Conservation (phyloP, 495 filamentous ascomycete species). For the Aspergillus nidulans region DNA sequence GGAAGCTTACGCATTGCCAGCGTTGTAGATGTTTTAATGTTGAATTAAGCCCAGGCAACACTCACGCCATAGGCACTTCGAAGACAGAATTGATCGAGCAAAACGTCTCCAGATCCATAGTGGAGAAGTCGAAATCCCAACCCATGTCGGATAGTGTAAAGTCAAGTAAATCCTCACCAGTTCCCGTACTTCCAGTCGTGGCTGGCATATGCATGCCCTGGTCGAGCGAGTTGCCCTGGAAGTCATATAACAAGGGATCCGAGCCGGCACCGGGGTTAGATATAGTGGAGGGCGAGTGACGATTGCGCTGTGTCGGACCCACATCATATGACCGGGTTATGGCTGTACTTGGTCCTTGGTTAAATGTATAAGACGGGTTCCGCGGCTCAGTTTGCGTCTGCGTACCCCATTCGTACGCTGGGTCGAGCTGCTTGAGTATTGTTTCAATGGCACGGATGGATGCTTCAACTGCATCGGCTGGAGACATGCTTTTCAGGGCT, state of each 20-base stretch:
- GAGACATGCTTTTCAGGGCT: slow-evolving; percentile 28
- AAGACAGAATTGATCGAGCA: slow-evolving; percentile 32
- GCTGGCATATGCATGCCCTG: slow-evolving; percentile 20
- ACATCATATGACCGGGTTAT: not conserved
- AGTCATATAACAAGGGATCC: slow-evolving; percentile 14
- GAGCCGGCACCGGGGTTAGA: too few relatives aligned
- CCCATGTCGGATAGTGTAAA: slow-evolving; percentile 43
- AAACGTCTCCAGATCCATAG: slow-evolving; percentile 42
- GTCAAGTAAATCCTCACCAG: slow-evolving; percentile 35
- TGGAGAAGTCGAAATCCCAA: slow-evolving; percentile 45
- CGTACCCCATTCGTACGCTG: slow-evolving; percentile 30
- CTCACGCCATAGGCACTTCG: slow-evolving; percentile 8
- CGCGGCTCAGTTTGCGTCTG: not conserved
- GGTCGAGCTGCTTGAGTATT: slow-evolving; percentile 30
- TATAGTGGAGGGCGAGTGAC: not conserved
- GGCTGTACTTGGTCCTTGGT: not conserved
- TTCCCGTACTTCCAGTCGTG: slow-evolving; percentile 22
- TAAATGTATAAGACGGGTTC: not conserved
- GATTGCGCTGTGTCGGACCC: not conserved
- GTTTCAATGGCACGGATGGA: slow-evolving; percentile 33
- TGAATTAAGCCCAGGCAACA: too few relatives aligned
- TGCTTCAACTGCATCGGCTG: slow-evolving; percentile 27
- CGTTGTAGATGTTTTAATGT: too few relatives aligned
- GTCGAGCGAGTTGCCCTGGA: slow-evolving; percentile 23
- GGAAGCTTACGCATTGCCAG: too few relatives aligned